Conservation (phyloP, 768 basidiomycete species). For the Boletus edulis region DNA sequence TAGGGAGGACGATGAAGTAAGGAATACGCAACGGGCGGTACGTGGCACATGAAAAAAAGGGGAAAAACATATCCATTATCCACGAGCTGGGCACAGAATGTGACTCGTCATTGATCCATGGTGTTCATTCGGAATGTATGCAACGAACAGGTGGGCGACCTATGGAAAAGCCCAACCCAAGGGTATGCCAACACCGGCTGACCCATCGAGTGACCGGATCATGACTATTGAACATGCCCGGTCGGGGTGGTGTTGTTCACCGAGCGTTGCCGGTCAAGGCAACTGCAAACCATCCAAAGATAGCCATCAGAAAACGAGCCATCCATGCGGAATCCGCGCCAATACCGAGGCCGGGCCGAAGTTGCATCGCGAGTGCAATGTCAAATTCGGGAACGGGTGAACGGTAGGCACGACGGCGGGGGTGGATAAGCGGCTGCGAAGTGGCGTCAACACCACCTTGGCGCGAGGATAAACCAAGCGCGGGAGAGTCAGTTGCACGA, state of each 20-base stretch:
- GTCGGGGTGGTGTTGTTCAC: conserved; percentile 7
- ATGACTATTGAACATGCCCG: neutral
- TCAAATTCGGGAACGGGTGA: conserved; percentile 52
- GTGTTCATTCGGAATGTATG: conserved; percentile 1
- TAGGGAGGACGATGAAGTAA: neutral
- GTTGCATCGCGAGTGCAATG: conserved; percentile 74
- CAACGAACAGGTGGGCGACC: neutral
- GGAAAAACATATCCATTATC: neutral
- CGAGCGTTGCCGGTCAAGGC: conserved; percentile 41
- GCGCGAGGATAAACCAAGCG: conserved; percentile 16
- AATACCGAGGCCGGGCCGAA: conserved; percentile 65
- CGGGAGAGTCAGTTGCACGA: conserved; percentile 24
- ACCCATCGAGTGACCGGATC: neutral
- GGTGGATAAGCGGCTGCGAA: conserved; percentile 13
- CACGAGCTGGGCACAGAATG: conserved; percentile 1
- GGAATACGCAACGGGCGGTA: neutral
- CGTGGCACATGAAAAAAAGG: neutral
- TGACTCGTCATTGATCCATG: conserved; percentile 1
- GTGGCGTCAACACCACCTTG: conserved; percentile 3
- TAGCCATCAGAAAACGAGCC: conserved; percentile 74
- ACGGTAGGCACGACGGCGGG: conserved; percentile 31
- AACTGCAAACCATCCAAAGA: conserved; percentile 76
- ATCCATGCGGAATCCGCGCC: conserved; percentile 78
- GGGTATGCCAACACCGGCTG: neutral
- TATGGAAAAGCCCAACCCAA: neutral